Conservation (phyloP, 805 yeast species). For the Hanseniaspora jakobsenii region DNA sequence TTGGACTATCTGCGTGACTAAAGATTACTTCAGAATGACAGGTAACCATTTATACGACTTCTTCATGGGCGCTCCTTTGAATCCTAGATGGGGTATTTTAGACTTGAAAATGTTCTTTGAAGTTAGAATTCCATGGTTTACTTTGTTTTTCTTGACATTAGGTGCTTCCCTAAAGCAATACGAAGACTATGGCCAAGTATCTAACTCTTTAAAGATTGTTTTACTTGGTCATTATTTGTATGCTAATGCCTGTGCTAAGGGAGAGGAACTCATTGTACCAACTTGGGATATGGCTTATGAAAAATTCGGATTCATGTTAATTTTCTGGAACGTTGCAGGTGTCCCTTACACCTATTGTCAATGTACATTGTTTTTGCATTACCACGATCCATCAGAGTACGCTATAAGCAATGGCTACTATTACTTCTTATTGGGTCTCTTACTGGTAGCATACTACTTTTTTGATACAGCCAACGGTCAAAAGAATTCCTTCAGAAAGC, state of each 20-base stretch:
- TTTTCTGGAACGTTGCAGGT: constrained; percentile 98
- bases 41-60: constrained; percentile 83
- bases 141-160: constrained; percentile 62
- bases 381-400: constrained; percentile 78
- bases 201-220: constrained; percentile 63
- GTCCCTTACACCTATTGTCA: constrained; percentile 97
- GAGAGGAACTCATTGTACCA: constrained; percentile 93
- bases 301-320: constrained; percentile 96
- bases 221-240: constrained; percentile 84
- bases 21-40: constrained; percentile 80
- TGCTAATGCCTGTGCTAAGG: constrained; percentile 94
- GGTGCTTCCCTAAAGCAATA: constrained; percentile 68
- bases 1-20: constrained; percentile 49
- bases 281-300: constrained; percentile 99
- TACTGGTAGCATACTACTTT: constrained; percentile 70
- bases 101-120: constrained; percentile 96
- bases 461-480: constrained; percentile 93
- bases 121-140: constrained; percentile 95
- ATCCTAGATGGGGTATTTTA: constrained; percentile 85
- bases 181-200: constrained; percentile 66
- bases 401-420: constrained; percentile 55
- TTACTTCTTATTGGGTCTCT: constrained; percentile 40
- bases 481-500: constrained; percentile 81
- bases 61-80: constrained; percentile 95
- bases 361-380: constrained; percentile 69